Conservation (phyloP, 768 basidiomycete species). For the Macrocybe gigantea region DNA sequence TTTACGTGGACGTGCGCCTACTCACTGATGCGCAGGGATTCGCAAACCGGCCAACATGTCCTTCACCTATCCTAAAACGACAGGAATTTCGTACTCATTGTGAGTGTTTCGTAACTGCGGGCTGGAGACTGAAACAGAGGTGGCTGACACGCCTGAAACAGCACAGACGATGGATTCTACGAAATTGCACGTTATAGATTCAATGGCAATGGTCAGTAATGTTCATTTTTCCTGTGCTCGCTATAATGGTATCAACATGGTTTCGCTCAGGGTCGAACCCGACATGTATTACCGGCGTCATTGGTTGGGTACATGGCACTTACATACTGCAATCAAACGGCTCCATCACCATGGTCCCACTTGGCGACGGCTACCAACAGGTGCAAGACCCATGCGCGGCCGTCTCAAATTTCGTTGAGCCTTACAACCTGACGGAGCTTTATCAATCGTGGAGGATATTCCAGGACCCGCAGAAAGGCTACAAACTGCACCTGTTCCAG, state of each 20-base stretch:
- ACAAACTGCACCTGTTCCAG: constrained; percentile 71
- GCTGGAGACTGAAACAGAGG: background rate
- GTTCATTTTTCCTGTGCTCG: background rate
- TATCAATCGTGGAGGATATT: constrained; percentile 68
- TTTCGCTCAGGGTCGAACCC: constrained; percentile 62
- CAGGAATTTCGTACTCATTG: constrained; percentile 90
- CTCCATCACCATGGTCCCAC: constrained; percentile 68
- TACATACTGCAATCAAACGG: constrained; percentile 68
- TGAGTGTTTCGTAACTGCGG: constrained; percentile 33
- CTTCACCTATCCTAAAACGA: constrained; percentile 80
- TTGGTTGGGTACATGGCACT: constrained; percentile 87
- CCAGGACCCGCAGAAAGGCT: constrained; percentile 52
- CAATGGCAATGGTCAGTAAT: constrained; percentile 67
- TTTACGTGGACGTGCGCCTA: constrained; percentile 4
- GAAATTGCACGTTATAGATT: constrained; percentile 93
- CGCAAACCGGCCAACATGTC: constrained; percentile 72
- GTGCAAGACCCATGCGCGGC: constrained; percentile 92
- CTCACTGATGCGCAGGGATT: constrained; percentile 51
- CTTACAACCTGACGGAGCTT: constrained; percentile 73
- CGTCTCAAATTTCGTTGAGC: constrained; percentile 79
- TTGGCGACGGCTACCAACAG: constrained; percentile 90
- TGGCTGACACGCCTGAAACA: constrained; percentile 20
- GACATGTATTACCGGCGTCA: constrained; percentile 82
- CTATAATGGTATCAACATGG: background rate
- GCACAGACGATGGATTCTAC: constrained; percentile 70